Conservation (phyloP, 805 yeast genomes). For the Cyberlindnera petersonii region DNA sequence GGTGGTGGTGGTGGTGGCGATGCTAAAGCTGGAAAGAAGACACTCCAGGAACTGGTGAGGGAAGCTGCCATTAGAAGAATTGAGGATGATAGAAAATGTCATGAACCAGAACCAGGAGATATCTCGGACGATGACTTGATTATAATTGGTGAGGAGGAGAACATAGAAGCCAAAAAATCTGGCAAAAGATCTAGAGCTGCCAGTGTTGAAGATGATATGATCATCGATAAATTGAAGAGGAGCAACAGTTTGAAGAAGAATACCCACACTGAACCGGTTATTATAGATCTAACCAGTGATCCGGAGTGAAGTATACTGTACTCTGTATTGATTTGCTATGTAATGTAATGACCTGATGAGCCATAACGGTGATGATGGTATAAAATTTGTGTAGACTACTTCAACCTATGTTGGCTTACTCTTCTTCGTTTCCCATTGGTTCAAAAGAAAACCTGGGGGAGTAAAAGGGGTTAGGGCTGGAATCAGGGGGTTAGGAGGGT, state of each 20-base stretch:
- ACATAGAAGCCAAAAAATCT: too few species aligned
- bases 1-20: not conserved
- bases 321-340: too few species aligned
- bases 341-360: too few species aligned
- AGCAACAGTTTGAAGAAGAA: not conserved
- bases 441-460: too few species aligned
- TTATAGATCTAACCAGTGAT: slow-evolving; percentile 11
- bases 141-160: too few species aligned
- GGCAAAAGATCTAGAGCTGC: slow-evolving; percentile 1
- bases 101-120: slow-evolving; percentile 27
- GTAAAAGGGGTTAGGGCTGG: too few species aligned
- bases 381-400: too few species aligned
- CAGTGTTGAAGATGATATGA: not conserved
- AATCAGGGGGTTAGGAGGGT: too few species aligned
- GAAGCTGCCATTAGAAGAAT: slow-evolving; percentile 63
- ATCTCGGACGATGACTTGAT: slow-evolving; percentile 40
- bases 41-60: slow-evolving; percentile 42
- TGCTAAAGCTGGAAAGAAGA: slow-evolving; percentile 5
- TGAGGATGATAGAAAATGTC: slow-evolving; percentile 50
- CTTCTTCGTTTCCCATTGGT: too few species aligned
- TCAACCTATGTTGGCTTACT: too few species aligned
- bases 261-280: not conserved
- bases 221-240: not conserved
- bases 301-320: too few species aligned
- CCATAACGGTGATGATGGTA: too few species aligned